A percentile compares a stretch with the other conserved stretches of the same genome.
Evolutionary conservation across 345 rosid genomes (phyloP).

Genomic region (Theobroma cacao): DNA sequence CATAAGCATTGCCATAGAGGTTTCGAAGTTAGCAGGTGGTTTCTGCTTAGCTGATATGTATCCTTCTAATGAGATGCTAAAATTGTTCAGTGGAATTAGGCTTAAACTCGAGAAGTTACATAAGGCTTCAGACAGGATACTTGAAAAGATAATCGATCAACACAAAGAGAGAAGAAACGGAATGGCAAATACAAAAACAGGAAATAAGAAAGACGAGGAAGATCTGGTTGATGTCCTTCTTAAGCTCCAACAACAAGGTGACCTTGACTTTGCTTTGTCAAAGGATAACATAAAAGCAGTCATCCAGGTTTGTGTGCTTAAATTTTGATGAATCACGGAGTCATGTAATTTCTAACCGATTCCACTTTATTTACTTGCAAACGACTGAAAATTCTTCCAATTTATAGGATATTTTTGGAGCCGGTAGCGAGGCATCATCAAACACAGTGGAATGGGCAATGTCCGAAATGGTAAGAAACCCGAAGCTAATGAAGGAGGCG

Average conservation of each 20-base stretch:
- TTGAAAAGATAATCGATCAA: constrained; percentile 27
- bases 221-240: constrained; percentile 29
- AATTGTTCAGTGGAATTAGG: constrained; percentile 12
- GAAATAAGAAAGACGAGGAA: too few relatives aligned
- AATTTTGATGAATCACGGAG: too few relatives aligned
- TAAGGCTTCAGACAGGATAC: constrained; percentile 16
- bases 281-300: constrained; percentile 26
- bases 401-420: constrained; percentile 26
- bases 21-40: not conserved
- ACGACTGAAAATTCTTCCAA: too few relatives aligned
- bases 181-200: too few relatives aligned
- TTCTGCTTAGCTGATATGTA: constrained; percentile 17
- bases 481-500: constrained; percentile 19
- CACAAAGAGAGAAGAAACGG: not conserved
- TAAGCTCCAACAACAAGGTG: constrained; percentile 6
- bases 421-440: constrained; percentile 31
- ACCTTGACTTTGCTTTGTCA: constrained; percentile 12
- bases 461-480: constrained; percentile 29
- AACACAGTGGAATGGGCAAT: constrained; percentile 27
- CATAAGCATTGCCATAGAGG: not conserved
- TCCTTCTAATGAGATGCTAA: constrained; percentile 17
- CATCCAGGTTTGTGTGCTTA: constrained; percentile 23
- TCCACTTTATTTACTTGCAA: not conserved
- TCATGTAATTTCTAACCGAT: not conserved
- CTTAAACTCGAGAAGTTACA: constrained; percentile 13